Evolutionary conservation across 345 rosid genomes (phyloP).

Genomic region (Aethionema arabicum): DNA sequence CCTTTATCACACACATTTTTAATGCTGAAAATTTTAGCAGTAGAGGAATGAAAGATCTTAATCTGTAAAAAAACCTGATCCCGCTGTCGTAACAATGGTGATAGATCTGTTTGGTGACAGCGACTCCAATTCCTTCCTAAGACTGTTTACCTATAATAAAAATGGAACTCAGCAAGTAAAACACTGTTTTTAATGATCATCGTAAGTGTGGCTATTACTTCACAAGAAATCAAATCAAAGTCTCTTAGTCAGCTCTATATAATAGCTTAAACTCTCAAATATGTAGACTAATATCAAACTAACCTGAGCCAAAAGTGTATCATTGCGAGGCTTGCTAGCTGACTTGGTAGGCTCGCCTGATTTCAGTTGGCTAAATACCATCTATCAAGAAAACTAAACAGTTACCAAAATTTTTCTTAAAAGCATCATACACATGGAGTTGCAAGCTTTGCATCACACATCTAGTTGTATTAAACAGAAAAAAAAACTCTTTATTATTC

Average conservation of each 20-base stretch:
- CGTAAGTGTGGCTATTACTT: not conserved
- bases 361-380: conserved; percentile 57
- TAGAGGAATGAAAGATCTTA: conserved; percentile 2
- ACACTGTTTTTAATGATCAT: conserved; percentile 7
- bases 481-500: not conserved
- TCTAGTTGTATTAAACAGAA: not conserved
- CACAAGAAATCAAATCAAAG: conserved; percentile 6
- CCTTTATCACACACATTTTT: not conserved
- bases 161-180: conserved; percentile 14
- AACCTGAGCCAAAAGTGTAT: conserved; percentile 81
- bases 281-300: conserved; percentile 10
- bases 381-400: conserved; percentile 39
- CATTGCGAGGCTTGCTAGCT: conserved; percentile 58
- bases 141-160: conserved; percentile 61
- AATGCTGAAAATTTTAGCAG: conserved; percentile 7
- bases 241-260: not conserved
- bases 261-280: not conserved
- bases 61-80: conserved; percentile 51
- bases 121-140: conserved; percentile 66
- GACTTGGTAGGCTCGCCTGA: conserved; percentile 53
- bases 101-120: conserved; percentile 60
- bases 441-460: not conserved
- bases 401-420: conserved; percentile 17
- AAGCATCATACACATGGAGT: conserved; percentile 3
- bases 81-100: conserved; percentile 66